phyloP scores from a whole-genome alignment of 129 eudicot species.

The Calendula officinalis region DNA sequence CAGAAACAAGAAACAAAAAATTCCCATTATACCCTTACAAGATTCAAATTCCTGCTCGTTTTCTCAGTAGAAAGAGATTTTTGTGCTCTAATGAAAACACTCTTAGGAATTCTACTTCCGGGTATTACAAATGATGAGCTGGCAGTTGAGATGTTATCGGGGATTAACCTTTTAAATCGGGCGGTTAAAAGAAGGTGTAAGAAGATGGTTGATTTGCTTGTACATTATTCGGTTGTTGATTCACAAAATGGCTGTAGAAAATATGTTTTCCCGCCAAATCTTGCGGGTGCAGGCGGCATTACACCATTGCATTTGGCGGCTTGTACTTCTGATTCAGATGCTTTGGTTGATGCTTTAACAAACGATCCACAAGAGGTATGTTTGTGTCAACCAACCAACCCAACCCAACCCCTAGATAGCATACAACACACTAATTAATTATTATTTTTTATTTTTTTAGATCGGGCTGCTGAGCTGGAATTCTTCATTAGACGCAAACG shows the following conservation, averaged over 20 bases:
- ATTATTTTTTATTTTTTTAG: too few relatives aligned
- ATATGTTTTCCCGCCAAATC: slow-evolving; percentile 63
- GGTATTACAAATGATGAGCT: slow-evolving; percentile 38
- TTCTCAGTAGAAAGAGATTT: slow-evolving; percentile 73
- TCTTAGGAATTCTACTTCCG: slow-evolving; percentile 57
- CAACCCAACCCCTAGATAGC: too few relatives aligned
- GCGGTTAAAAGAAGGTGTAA: slow-evolving; percentile 72
- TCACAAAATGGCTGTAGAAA: slow-evolving; percentile 32
- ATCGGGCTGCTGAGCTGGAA: slow-evolving; percentile 78
- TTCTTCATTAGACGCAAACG: slow-evolving; percentile 62
- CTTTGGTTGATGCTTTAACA: slow-evolving; percentile 69
- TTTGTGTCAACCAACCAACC: too few relatives aligned
- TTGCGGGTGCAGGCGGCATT: slow-evolving; percentile 88
- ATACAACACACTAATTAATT: too few relatives aligned
- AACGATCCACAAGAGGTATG: slow-evolving; percentile 81
- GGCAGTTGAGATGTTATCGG: slow-evolving; percentile 52
- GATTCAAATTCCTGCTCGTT: slow-evolving; percentile 65
- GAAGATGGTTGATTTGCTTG: slow-evolving; percentile 73
- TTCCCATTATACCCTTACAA: slow-evolving; percentile 45
- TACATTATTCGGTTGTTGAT: slow-evolving; percentile 47
- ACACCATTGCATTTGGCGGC: slow-evolving; percentile 96
- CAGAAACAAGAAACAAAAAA: slow-evolving; percentile 46
- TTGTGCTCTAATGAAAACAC: slow-evolving; percentile 64
- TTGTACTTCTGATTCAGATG: slow-evolving; percentile 52
- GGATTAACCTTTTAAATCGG: slow-evolving; percentile 69